Evolutionary conservation across 2,329 filamentous ascomycete species (phyloP).

Genomic region (Epichloe coenophiala): DNA sequence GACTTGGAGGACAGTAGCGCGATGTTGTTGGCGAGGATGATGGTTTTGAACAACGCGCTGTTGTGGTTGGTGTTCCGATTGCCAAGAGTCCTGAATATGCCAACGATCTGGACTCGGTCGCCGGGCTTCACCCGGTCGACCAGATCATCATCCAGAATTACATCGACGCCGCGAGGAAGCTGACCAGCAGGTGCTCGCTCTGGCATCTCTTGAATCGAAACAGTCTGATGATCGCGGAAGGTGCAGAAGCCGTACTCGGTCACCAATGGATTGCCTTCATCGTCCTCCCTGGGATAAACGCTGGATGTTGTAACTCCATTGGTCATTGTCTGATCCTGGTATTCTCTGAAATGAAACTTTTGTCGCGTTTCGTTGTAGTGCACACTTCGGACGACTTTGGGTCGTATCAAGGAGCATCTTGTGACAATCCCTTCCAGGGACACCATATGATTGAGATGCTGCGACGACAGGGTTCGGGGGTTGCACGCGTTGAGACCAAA

Average conservation of each 20-base stretch:
- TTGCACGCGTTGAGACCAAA: slow-evolving; percentile 95
- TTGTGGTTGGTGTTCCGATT: slow-evolving; percentile 86
- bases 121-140: slow-evolving; percentile 92
- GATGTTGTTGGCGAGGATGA: slow-evolving; percentile 88
- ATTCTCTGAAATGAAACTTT: slow-evolving; percentile 79
- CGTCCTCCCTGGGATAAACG: slow-evolving; percentile 88
- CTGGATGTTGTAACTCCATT: slow-evolving; percentile 79
- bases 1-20: slow-evolving; percentile 93
- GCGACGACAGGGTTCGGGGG: slow-evolving; percentile 72
- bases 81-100: slow-evolving; percentile 84
- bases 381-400: slow-evolving; percentile 96
- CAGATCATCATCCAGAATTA: slow-evolving; percentile 91
- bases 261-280: slow-evolving; percentile 78
- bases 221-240: slow-evolving; percentile 92
- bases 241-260: slow-evolving; percentile 95
- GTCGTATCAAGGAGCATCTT: slow-evolving; percentile 84
- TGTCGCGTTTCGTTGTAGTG: slow-evolving; percentile 85
- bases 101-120: slow-evolving; percentile 92
- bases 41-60: slow-evolving; percentile 87
- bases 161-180: slow-evolving; percentile 86
- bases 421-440: slow-evolving; percentile 96
- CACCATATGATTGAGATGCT: slow-evolving; percentile 90
- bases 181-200: slow-evolving; percentile 91
- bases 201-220: slow-evolving; percentile 98
- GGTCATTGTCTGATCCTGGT: slow-evolving; percentile 95